A percentile compares a stretch with the other conserved stretches of the same genome.
These are phyloP conservation scores for Pelargonium citronellum DNA, from an alignment of 441 rosid genomes.

Conservation along the genomic window DNA sequence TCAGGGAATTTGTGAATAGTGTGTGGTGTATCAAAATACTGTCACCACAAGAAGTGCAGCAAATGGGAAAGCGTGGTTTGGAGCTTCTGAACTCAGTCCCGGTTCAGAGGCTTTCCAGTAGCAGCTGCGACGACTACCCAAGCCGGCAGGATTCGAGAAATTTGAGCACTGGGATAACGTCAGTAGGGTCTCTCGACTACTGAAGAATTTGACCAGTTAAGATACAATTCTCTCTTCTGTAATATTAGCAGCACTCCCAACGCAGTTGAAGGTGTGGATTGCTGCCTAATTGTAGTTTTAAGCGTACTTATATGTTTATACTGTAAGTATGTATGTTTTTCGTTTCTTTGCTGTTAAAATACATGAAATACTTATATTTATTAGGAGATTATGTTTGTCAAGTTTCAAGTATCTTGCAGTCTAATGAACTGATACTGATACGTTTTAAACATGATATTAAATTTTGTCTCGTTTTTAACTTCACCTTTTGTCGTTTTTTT, in stretches of 20 bases:
- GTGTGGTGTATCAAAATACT: constrained; percentile 97
- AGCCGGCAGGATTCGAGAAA: constrained; percentile 73
- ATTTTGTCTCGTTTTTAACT: background rate
- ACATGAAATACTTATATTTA: constrained; percentile 25
- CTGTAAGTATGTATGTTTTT: constrained; percentile 38
- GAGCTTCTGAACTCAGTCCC: constrained; percentile 78
- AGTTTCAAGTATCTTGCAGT: constrained; percentile 13
- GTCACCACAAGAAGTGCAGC: constrained; percentile 90
- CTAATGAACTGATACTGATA: constrained; percentile 10
- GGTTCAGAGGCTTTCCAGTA: constrained; percentile 64
- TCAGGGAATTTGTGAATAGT: constrained; percentile 95
- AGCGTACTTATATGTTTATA: constrained; percentile 37
- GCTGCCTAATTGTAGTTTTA: constrained; percentile 34
- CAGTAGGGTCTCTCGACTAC: constrained; percentile 81
- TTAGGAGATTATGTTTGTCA: constrained; percentile 27
- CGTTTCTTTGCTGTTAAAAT: constrained; percentile 17
- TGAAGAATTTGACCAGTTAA: constrained; percentile 37
- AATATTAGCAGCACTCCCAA: constrained; percentile 30
- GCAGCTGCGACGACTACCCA: constrained; percentile 67
- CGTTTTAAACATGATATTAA: constrained; percentile 14
- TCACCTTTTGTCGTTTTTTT: background rate
- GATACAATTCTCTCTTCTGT: constrained; percentile 27
- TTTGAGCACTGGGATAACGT: constrained; percentile 63
- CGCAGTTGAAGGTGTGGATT: constrained; percentile 25
- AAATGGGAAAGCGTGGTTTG: constrained; percentile 85